These are phyloP conservation scores for Trichoderma guizhouense DNA, from an alignment of 2,329 filamentous ascomycete genomes.

Conservation along the genomic window DNA sequence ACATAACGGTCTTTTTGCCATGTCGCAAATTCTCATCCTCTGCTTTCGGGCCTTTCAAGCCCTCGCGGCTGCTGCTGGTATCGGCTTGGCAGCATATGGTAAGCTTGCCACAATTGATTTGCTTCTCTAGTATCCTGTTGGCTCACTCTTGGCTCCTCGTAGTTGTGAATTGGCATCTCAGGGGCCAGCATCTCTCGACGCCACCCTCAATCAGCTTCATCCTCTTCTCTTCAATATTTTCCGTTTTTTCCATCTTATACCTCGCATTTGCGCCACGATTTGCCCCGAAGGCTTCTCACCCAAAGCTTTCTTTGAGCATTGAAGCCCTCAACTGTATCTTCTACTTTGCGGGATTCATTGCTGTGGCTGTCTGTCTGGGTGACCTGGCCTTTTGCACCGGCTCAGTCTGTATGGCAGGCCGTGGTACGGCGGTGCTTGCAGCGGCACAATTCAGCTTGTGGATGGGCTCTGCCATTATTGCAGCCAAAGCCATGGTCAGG, in stretches of 20 bases:
- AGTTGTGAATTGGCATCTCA: conserved; percentile 61
- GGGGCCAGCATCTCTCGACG: conserved; percentile 51
- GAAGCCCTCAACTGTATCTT: conserved; percentile 53
- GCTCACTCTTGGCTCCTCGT: neutral
- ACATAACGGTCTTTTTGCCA: neutral
- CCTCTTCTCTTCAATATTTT: conserved; percentile 52
- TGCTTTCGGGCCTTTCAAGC: conserved; percentile 22
- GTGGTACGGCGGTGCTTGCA: conserved; percentile 52
- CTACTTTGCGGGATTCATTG: conserved; percentile 59
- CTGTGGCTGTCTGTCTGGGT: conserved; percentile 55
- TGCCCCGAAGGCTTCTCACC: conserved; percentile 29
- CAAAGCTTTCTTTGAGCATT: conserved; percentile 44
- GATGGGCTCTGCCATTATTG: conserved; percentile 46
- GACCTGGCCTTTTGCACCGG: conserved; percentile 56
- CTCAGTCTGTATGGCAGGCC: conserved; percentile 53
- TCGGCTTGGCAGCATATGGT: conserved; percentile 24
- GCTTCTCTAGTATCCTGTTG: neutral
- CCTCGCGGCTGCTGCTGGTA: conserved; percentile 21
- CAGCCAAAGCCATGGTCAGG: conserved; percentile 36
- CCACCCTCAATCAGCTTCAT: conserved; percentile 58
- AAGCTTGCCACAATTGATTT: neutral
- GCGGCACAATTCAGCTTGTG: conserved; percentile 53
- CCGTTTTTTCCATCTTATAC: conserved; percentile 53
- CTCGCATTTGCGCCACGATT: conserved; percentile 40
- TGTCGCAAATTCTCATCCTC: conserved; percentile 20